Evolutionary conservation across 139 green algal genomes (phyloP).

Genomic region (Desmodesmus armatus): DNA sequence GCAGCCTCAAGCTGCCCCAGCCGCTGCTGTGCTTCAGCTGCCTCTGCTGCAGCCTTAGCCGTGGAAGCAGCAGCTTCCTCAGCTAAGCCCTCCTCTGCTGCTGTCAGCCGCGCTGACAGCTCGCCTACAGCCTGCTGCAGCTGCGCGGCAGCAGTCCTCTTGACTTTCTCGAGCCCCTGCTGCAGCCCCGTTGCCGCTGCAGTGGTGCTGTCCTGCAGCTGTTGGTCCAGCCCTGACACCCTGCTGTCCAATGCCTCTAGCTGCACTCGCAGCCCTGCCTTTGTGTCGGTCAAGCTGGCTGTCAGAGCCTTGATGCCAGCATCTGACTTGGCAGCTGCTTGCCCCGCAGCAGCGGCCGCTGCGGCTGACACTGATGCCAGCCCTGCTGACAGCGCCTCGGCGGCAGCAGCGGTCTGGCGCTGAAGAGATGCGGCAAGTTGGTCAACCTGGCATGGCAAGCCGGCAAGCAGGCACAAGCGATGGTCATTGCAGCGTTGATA

Average conservation of each 20-base stretch:
- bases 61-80: not conserved
- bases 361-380: constrained; percentile 4
- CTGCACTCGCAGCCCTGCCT: not conserved
- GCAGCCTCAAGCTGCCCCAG: not conserved
- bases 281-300: not conserved
- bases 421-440: not conserved
- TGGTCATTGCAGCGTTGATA: no score
- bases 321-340: constrained; percentile 6
- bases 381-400: constrained; percentile 2
- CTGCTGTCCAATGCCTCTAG: not conserved
- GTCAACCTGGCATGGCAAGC: no score
- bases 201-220: not conserved
- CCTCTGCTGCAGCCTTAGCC: not conserved
- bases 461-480: no score
- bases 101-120: not conserved
- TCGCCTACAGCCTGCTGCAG: constrained; percentile 19
- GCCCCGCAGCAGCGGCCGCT: not conserved
- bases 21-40: not conserved
- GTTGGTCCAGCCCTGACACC: not conserved
- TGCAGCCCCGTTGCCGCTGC: not conserved
- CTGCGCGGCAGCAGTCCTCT: not conserved
- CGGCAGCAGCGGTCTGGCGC: constrained; percentile 16
- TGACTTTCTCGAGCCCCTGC: not conserved
- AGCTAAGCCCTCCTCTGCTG: not conserved
- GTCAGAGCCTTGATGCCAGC: not conserved